phyloP scores from a whole-genome alignment of 2,329 filamentous ascomycete genomes.

The Diaporthe aspalathi region DNA sequence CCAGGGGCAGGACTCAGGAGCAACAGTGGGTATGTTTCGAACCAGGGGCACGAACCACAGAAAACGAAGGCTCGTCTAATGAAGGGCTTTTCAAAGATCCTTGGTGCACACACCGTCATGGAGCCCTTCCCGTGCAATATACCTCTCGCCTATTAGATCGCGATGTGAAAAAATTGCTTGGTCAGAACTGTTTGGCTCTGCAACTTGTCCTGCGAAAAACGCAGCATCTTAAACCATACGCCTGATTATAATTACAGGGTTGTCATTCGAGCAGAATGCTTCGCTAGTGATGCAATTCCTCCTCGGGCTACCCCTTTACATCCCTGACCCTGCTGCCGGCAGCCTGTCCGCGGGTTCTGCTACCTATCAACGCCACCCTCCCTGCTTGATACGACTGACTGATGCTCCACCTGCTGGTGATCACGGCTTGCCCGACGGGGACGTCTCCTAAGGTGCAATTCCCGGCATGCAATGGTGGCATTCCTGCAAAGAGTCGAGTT shows the following conservation, averaged over 20 bases:
- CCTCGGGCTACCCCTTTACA: constrained; percentile 26
- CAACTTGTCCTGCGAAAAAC: background rate
- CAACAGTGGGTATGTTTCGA: constrained; percentile 28
- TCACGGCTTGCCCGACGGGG: background rate
- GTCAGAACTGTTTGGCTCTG: background rate
- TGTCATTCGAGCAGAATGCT: background rate
- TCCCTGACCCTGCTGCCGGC: constrained; percentile 28
- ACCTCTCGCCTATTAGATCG: background rate
- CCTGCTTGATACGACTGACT: background rate
- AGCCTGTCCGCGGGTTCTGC: background rate
- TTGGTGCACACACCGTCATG: background rate
- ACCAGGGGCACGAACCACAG: constrained; percentile 24
- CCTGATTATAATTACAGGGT: background rate
- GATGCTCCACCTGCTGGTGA: background rate
- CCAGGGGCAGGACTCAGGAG: constrained; percentile 27
- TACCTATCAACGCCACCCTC: background rate
- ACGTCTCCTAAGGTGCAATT: background rate
- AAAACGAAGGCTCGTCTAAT: background rate
- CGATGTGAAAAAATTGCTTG: background rate
- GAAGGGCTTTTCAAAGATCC: background rate
- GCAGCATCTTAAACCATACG: background rate
- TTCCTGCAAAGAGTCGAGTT: background rate
- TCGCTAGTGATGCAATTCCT: background rate
- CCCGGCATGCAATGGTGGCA: background rate
- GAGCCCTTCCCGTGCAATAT: background rate